Evolutionary conservation across 345 rosid genomes (phyloP).

Genomic region (Bruguiera parviflora): DNA sequence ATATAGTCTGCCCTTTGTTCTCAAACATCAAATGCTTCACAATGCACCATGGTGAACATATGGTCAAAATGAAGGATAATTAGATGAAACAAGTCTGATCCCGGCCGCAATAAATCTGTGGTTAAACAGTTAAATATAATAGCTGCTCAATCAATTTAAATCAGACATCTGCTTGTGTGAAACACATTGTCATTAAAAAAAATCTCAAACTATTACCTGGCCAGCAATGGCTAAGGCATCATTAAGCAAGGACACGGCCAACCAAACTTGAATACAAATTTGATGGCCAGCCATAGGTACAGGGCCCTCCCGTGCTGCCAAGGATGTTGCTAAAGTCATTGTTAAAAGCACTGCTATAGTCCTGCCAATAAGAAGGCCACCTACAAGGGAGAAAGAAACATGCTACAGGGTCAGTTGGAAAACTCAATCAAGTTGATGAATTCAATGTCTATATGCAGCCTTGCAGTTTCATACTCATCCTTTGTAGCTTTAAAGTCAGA

Average conservation of each 20-base stretch:
- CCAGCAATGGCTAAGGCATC: constrained; percentile 97
- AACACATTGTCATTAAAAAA: constrained; percentile 3
- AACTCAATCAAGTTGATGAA: background rate
- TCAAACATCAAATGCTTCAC: background rate
- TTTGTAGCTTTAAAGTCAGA: no score
- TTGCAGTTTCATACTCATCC: background rate
- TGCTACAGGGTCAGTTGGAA: background rate
- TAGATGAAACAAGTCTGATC: background rate
- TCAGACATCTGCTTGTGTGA: background rate
- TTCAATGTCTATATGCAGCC: background rate
- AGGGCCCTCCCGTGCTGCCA: constrained; percentile 87
- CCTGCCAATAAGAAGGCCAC: constrained; percentile 91
- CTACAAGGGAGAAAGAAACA: constrained; percentile 32
- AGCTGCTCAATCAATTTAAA: no score
- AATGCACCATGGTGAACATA: background rate
- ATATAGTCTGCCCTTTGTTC: background rate
- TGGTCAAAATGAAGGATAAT: background rate
- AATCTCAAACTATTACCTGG: constrained; percentile 48
- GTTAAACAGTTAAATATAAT: background rate
- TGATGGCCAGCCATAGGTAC: constrained; percentile 94
- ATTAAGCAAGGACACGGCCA: constrained; percentile 82
- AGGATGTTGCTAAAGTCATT: constrained; percentile 76
- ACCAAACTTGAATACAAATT: constrained; percentile 84
- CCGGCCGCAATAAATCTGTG: background rate
- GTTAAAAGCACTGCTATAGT: constrained; percentile 74